Percentiles rank a stretch among this genome's conserved stretches.
phyloP scores from a whole-genome alignment of 106 monocot species.

The Posidonia australis region DNA sequence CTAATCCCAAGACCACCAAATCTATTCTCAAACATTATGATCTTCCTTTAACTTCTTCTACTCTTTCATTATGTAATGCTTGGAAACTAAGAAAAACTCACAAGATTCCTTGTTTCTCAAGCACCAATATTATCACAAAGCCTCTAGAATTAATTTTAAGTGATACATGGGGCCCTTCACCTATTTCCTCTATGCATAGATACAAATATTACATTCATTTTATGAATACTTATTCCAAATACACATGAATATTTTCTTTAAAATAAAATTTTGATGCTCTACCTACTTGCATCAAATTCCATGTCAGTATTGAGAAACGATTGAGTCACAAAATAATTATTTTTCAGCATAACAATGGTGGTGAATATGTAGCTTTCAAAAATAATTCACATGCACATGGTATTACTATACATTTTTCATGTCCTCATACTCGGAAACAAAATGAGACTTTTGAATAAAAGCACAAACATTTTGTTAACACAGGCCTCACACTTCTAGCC shows the following conservation, averaged over 20 bases:
- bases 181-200: background rate
- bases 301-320: background rate
- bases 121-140: too few species aligned
- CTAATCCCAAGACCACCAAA: too few species aligned
- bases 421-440: background rate
- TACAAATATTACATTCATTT: background rate
- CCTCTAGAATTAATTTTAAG: background rate
- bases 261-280: background rate
- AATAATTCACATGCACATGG: background rate
- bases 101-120: too few species aligned
- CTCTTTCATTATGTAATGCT: too few species aligned
- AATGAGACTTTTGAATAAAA: background rate
- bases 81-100: too few species aligned
- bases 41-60: too few species aligned
- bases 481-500: background rate
- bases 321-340: background rate
- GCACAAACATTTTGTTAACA: background rate
- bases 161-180: background rate
- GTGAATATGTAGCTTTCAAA: background rate
- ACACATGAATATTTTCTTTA: background rate
- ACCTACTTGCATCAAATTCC: background rate
- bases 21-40: too few species aligned
- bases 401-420: background rate
- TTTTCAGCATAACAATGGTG: background rate
- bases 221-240: background rate